Conservation (phyloP, 129 eudicot species). For the Helianthus tuberosus region DNA sequence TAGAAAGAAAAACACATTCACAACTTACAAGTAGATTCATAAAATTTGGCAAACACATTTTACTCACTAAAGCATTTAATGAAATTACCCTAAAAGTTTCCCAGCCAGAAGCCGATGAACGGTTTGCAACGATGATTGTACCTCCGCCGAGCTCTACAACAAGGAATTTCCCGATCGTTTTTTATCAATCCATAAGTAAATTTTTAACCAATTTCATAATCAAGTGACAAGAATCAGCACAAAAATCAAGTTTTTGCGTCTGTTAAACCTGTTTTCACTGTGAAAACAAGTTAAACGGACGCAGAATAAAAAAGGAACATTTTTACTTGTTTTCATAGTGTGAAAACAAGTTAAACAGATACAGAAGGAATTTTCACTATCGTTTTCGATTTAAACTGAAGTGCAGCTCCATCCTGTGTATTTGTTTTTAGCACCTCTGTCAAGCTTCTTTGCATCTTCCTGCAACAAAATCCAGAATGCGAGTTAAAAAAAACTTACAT, state of each 20-base stretch:
- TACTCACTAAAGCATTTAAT: not conserved
- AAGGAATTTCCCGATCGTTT: constrained; percentile 51
- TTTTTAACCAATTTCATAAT: too few relatives aligned
- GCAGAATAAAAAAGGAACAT: too few relatives aligned
- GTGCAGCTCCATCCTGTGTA: too few relatives aligned
- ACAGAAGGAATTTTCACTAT: too few relatives aligned
- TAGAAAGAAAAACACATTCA: not conserved
- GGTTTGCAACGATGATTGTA: constrained; percentile 61
- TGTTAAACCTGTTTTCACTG: not conserved
- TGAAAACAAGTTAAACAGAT: too few relatives aligned
- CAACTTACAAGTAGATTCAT: not conserved
- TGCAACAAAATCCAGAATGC: too few relatives aligned
- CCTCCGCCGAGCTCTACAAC: constrained; percentile 81
- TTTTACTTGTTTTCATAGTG: too few relatives aligned
- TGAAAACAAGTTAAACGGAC: not conserved
- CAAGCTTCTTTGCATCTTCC: too few relatives aligned
- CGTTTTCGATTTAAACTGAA: too few relatives aligned
- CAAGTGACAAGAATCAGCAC: too few relatives aligned
- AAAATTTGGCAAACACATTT: not conserved
- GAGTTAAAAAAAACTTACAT: too few relatives aligned
- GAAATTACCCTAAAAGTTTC: constrained; percentile 65
- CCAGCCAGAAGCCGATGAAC: constrained; percentile 63
- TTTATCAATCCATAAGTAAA: not conserved
- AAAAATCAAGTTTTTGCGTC: not conserved
- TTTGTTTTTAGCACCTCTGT: too few relatives aligned